Evolutionary conservation across 108 stramenopile genomes (phyloP).

Genomic region (Skeletonema tropicum): DNA sequence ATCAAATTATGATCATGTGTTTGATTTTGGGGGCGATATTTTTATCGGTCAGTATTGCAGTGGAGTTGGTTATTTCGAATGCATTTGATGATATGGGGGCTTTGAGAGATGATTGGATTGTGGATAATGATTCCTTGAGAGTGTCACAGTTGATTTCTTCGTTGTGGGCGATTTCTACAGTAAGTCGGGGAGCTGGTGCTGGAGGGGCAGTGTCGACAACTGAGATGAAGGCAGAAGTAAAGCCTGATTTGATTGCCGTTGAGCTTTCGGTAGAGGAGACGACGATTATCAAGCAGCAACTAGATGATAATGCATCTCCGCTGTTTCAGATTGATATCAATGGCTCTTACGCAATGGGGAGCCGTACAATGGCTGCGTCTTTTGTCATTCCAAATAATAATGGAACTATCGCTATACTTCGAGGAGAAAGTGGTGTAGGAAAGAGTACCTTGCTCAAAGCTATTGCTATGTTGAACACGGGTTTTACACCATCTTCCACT

Average conservation of each 20-base stretch:
- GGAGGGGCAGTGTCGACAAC: background rate
- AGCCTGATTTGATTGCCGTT: background rate
- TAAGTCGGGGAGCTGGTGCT: background rate
- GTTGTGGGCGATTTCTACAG: background rate
- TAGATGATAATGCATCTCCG: background rate
- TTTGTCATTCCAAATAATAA: background rate
- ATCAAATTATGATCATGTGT: conserved; percentile 86
- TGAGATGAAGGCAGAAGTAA: background rate
- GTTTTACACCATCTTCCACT: conserved; percentile 7
- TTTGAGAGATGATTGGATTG: conserved; percentile 23
- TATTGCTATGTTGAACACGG: conserved; percentile 54
- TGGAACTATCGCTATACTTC: conserved; percentile 31
- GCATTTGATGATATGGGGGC: conserved; percentile 21
- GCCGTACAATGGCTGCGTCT: conserved; percentile 32
- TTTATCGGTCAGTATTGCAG: conserved; percentile 6
- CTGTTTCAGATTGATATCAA: conserved; percentile 3
- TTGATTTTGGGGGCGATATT: conserved; percentile 61
- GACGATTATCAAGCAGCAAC: background rate
- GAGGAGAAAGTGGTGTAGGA: conserved; percentile 62
- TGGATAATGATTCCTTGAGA: conserved; percentile 17
- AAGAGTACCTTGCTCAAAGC: conserved; percentile 68
- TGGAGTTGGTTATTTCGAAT: conserved; percentile 16
- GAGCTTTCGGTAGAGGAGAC: background rate
- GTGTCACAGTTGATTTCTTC: conserved; percentile 20
- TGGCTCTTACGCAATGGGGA: conserved; percentile 18